Evolutionary conservation across 768 basidiomycete genomes (phyloP).

Genomic region (Pluteus cervinus): DNA sequence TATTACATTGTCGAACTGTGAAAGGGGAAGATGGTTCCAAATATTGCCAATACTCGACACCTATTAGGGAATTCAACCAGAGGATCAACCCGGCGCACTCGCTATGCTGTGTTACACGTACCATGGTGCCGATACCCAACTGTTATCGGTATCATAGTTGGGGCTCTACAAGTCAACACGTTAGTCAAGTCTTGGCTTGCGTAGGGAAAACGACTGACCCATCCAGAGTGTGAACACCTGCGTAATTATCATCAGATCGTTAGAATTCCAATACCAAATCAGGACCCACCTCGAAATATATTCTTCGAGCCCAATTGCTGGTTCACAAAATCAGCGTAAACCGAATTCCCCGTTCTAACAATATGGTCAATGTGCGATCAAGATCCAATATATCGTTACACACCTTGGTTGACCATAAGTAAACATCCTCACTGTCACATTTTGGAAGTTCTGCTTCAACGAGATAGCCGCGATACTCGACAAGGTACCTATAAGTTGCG

Average conservation of each 20-base stretch:
- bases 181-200: neutral
- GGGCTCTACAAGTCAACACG: constrained; percentile 6
- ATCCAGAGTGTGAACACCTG: constrained; percentile 12
- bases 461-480: constrained; percentile 8
- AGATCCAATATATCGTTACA: neutral
- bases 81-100: neutral
- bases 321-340: constrained; percentile 13
- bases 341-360: constrained; percentile 8
- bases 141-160: constrained; percentile 8
- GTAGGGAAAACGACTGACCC: constrained; percentile 2
- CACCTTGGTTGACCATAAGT: constrained; percentile 15
- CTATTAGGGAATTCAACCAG: constrained; percentile 2
- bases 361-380: neutral
- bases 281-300: constrained; percentile 14
- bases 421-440: constrained; percentile 8
- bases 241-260: neutral
- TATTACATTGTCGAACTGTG: constrained; percentile 16
- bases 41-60: constrained; percentile 20
- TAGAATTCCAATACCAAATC: neutral
- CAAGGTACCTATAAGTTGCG: too few relatives aligned
- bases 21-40: constrained; percentile 17
- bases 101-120: neutral
- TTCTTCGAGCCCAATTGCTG: constrained; percentile 9
- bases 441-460: constrained; percentile 9
- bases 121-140: constrained; percentile 12